These are phyloP conservation scores for Avena sativa DNA, from an alignment of 176 grass and related monocot species.

Conservation along the genomic window DNA sequence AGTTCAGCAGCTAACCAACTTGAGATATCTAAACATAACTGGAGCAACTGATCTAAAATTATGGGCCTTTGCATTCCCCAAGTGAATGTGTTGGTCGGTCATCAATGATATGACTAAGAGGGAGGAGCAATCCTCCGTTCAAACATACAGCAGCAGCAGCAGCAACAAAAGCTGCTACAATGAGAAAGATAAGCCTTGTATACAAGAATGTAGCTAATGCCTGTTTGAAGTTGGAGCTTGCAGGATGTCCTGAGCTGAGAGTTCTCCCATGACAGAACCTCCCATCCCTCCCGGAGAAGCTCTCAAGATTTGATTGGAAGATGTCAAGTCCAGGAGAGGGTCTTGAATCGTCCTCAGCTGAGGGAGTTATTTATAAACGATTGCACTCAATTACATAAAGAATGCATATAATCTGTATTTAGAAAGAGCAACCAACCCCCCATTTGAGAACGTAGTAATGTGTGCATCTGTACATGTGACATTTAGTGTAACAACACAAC, in stretches of 20 bases:
- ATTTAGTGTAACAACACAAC: background rate
- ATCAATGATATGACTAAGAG: background rate
- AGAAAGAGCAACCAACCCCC: background rate
- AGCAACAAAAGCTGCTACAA: background rate
- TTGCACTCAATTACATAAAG: background rate
- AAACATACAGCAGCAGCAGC: background rate
- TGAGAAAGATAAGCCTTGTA: background rate
- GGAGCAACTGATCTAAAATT: background rate
- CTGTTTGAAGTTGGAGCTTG: background rate
- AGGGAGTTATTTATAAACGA: background rate
- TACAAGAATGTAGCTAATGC: background rate
- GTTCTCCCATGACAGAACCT: background rate
- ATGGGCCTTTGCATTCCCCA: background rate
- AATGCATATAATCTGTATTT: background rate
- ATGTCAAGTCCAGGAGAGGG: background rate
- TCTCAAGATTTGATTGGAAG: background rate
- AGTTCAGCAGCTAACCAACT: background rate
- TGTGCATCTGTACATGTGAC: background rate
- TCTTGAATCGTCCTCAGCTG: background rate
- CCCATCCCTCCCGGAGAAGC: background rate
- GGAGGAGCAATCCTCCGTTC: background rate
- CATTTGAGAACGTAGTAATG: background rate
- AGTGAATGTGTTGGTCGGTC: background rate
- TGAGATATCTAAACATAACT: background rate
- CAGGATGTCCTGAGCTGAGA: background rate